Evolutionary conservation across 169 alveolate genomes (phyloP).

Genomic region (Ophryocystis elektroscirrha): DNA sequence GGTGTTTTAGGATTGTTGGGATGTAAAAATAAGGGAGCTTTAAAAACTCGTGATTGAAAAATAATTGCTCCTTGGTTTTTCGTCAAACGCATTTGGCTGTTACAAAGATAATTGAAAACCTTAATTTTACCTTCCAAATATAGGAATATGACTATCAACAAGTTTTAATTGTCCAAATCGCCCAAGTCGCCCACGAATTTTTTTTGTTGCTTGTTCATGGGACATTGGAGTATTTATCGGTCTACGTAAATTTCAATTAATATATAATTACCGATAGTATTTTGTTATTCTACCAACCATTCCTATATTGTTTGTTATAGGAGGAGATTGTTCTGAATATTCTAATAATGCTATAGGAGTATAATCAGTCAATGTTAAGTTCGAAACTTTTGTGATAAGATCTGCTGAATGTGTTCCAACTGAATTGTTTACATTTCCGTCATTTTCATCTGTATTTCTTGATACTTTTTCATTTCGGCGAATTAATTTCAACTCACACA

Average conservation of each 20-base stretch:
- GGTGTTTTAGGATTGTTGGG: conserved; percentile 23
- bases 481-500: background rate
- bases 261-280: conserved; percentile 19
- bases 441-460: conserved; percentile 15
- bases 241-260: conserved; percentile 3
- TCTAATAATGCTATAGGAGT: conserved; percentile 46
- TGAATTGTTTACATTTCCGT: conserved; percentile 9
- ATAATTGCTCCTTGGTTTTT: conserved; percentile 20
- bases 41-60: conserved; percentile 26
- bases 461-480: conserved; percentile 1
- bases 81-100: background rate
- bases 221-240: conserved; percentile 1
- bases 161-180: background rate
- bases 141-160: conserved; percentile 10
- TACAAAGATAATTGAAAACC: background rate
- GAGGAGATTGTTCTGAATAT: conserved; percentile 49
- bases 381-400: conserved; percentile 25
- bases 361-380: conserved; percentile 40
- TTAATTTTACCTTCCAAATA: background rate
- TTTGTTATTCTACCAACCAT: conserved; percentile 47
- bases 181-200: conserved; percentile 26
- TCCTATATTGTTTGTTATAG: conserved; percentile 38
- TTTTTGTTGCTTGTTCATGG: conserved; percentile 2
- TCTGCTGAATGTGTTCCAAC: conserved; percentile 25
- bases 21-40: conserved; percentile 32